These are phyloP conservation scores for Hirschfeldia incana DNA, from an alignment of 345 rosid genomes.

Conservation along the genomic window DNA sequence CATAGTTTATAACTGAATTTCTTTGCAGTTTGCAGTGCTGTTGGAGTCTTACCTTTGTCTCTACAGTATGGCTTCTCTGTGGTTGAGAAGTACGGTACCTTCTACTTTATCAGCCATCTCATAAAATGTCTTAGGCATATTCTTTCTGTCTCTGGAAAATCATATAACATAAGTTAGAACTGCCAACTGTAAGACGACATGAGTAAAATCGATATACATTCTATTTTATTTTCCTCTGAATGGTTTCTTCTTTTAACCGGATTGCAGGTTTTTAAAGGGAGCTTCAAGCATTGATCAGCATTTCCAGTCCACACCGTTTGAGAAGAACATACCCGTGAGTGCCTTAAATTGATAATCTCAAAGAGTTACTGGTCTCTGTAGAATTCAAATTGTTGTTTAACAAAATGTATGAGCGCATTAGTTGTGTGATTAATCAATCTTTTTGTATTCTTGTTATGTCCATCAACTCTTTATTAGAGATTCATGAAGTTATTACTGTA, in stretches of 20 bases:
- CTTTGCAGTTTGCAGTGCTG: slow-evolving; percentile 96
- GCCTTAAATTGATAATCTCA: neutral
- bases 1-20: slow-evolving; percentile 25
- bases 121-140: neutral
- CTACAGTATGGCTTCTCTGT: slow-evolving; percentile 88
- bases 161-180: neutral
- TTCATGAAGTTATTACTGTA: neutral
- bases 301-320: slow-evolving; percentile 66
- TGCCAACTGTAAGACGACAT: neutral
- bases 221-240: neutral
- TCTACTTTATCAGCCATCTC: slow-evolving; percentile 26
- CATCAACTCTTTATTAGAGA: neutral
- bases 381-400: neutral
- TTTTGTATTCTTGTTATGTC: too few species aligned
- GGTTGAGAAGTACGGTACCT: slow-evolving; percentile 81
- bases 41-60: slow-evolving; percentile 90
- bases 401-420: too few species aligned
- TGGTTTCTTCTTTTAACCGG: neutral
- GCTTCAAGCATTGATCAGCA: slow-evolving; percentile 93
- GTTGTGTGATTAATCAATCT: neutral
- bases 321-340: slow-evolving; percentile 90
- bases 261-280: slow-evolving; percentile 78
- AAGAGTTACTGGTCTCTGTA: neutral
- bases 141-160: neutral
- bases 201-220: neutral